Evolutionary conservation across 495 filamentous ascomycete species (phyloP), one percentile per base, ranked within the genome.

Genomic region (Daldinia vernicosa): DNA sequence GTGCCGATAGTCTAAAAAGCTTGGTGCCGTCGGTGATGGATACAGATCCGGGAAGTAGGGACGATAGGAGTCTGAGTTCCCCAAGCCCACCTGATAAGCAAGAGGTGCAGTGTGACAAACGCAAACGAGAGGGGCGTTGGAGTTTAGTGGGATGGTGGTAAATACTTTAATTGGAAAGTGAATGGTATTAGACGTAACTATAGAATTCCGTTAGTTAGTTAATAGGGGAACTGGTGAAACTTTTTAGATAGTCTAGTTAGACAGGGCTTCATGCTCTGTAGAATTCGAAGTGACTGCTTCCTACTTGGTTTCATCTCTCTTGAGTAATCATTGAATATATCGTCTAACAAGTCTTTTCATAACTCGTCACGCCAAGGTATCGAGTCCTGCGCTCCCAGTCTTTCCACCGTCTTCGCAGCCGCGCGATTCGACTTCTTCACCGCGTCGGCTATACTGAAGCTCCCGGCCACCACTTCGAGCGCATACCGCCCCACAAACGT

Each of bases 401-500:
- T 88, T 80, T 93, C 88, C 24, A 97, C 92, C 27, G 91, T 90
- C 71, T 86, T 87, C 35, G 91, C 90, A 11, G 93, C 90, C 7
- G 93, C 94, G 37, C 81, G 81, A 60, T 91, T 92, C 40, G 94
- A 92, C 80, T 84, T 85, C 61, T 76, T 80, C 67, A 95, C 87
- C 0, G 90, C 90, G 11, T 80, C 79, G 45, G 83, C 86, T 72
- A 90, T 86, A 39, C 87, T 80, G 62, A 81, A 84, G 17, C 67
- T 77, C 24, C 74, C 78, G 35, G 84, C 86, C 65, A 83, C 85
- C 0, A 84, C 85, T 55, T 86, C 84, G 19, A 94, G 87, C 4
- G 94, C 92, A 81, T 97, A 97, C 40, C 84, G 88, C 2, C 95
- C 95, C 2, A 96, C 92, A 80, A 97, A 99, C 4, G 95, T 97